Base-by-base conservation (phyloP, 371 early-diverging fungal genomes). In the Rhizopus delemar region DNA sequence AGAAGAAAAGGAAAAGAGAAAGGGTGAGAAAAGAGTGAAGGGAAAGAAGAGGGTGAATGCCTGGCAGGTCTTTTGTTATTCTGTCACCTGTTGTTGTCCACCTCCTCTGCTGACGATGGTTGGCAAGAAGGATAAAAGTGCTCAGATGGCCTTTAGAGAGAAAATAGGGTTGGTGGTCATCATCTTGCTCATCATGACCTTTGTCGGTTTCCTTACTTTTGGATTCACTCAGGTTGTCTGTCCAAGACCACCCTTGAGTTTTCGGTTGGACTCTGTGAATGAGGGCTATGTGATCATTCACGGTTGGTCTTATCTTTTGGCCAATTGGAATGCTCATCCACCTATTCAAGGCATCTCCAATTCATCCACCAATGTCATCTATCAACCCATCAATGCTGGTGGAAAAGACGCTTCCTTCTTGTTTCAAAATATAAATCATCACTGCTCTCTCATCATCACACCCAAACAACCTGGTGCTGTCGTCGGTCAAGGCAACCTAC, bases 71-170 rank as follows among this genome's bases (percentile, higher is more conserved):
- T 83, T 73, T 68, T 85, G 82, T 41, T 77, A 81, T 49, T 53
- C 74, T 46, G 71, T 83, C 11, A 85, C 85, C 5, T 85, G 83
- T 33, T 83, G 83, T 43, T 78, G 73, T 54, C 83, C 85, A 29
- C 66, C 80, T 4, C 71, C 75, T 53, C 51, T 82, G 2, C 53
- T 84, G 15, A 59, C 65, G 36, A 59, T 71, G 6, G 62, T 81
- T 39, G 83, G 85, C 36, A 83, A 78, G 66, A 66, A 69, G 43
- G 79, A 82, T 50, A 58, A 70, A 33, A 78, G 72, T 29, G 75
- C 85, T 9, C 91, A 86, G 70, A 90, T 85, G 59, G 96, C 94
- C 13, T 93, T 89, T 84, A 75, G 93, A 67, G 94, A 93, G 69
- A 93, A 93, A 60, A 88, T 92, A 16, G 90, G 88, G 0, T 77